phyloP scores from a whole-genome alignment of 2,329 filamentous ascomycete species.

The Lasiodiplodia theobromae region DNA sequence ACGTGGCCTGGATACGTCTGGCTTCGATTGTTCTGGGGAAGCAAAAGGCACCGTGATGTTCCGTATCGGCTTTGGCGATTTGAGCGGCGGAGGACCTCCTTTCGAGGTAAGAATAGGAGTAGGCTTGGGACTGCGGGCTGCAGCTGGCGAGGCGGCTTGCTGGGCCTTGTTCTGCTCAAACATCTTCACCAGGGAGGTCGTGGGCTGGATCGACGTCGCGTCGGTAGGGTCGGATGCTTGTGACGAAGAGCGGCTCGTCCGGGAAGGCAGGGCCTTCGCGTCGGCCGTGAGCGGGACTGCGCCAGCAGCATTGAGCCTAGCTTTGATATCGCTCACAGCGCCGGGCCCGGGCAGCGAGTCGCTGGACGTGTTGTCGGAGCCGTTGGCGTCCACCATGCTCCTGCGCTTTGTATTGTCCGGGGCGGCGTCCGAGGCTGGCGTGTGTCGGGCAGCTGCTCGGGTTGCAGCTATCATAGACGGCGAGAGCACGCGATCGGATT shows the following conservation, averaged over 20 bases:
- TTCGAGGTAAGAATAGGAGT: constrained; percentile 36
- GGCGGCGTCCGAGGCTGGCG: constrained; percentile 47
- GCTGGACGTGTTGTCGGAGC: constrained; percentile 6
- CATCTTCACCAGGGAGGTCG: constrained; percentile 70
- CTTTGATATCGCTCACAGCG: neutral
- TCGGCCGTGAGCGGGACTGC: neutral
- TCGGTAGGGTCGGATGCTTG: constrained; percentile 53
- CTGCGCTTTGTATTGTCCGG: neutral
- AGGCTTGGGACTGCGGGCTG: constrained; percentile 23
- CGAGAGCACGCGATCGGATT: constrained; percentile 52
- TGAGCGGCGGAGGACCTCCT: constrained; percentile 43
- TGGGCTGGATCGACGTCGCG: constrained; percentile 66
- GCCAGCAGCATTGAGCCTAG: constrained; percentile 1
- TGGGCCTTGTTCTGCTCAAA: constrained; percentile 63
- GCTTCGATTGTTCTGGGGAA: neutral
- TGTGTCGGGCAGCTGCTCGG: constrained; percentile 67
- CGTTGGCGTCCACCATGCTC: neutral
- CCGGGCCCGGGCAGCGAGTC: constrained; percentile 6
- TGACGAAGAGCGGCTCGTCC: neutral
- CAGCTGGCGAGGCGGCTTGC: neutral
- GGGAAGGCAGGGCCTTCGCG: neutral
- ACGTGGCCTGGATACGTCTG: constrained; percentile 26
- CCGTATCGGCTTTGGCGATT: constrained; percentile 52
- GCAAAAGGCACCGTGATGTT: constrained; percentile 27
- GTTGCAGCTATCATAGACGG: constrained; percentile 69